These are phyloP conservation scores for Cladosporium cucumerinum DNA, from an alignment of 2,329 filamentous ascomycete species.

Conservation along the genomic window DNA sequence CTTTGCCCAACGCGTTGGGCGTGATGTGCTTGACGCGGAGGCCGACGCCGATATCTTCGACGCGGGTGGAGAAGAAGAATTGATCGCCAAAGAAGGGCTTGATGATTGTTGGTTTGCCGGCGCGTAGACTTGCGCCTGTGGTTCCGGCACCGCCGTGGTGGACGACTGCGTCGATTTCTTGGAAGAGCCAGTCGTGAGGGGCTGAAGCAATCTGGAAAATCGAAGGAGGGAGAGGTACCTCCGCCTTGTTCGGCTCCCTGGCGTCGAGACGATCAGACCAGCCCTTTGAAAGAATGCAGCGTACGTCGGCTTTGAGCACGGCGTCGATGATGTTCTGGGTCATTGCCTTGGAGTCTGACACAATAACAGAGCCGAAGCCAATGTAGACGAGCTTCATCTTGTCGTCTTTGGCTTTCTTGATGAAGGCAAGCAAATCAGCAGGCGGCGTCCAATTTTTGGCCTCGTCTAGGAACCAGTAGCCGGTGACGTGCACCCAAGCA, in stretches of 20 bases:
- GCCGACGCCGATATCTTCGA: conserved; percentile 91
- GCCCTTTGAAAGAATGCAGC: conserved; percentile 91
- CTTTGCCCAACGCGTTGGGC: conserved; percentile 76
- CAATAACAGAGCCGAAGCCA: conserved; percentile 93
- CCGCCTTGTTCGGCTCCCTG: conserved; percentile 56
- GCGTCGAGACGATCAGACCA: conserved; percentile 83
- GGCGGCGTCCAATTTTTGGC: conserved; percentile 68
- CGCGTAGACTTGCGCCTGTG: conserved; percentile 85
- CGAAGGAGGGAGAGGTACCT: conserved; percentile 70
- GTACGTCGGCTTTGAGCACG: conserved; percentile 84
- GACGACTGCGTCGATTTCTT: conserved; percentile 86
- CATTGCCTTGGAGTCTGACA: conserved; percentile 81
- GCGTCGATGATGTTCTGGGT: conserved; percentile 92
- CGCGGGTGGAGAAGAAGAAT: conserved; percentile 86
- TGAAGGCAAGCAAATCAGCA: conserved; percentile 73
- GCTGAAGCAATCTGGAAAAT: conserved; percentile 86
- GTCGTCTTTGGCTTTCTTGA: conserved; percentile 74
- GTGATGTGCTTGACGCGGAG: conserved; percentile 87
- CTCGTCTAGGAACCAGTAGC: conserved; percentile 97
- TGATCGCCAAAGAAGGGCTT: conserved; percentile 98
- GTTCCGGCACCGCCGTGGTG: conserved; percentile 95
- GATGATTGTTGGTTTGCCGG: conserved; percentile 89
- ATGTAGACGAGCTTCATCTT: conserved; percentile 93
- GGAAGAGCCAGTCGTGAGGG: conserved; percentile 95
- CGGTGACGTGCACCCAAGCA: conserved; percentile 95